These are phyloP conservation scores for Selaginella tamariscina DNA, from an alignment of 75 land plant genomes.

Conservation along the genomic window DNA sequence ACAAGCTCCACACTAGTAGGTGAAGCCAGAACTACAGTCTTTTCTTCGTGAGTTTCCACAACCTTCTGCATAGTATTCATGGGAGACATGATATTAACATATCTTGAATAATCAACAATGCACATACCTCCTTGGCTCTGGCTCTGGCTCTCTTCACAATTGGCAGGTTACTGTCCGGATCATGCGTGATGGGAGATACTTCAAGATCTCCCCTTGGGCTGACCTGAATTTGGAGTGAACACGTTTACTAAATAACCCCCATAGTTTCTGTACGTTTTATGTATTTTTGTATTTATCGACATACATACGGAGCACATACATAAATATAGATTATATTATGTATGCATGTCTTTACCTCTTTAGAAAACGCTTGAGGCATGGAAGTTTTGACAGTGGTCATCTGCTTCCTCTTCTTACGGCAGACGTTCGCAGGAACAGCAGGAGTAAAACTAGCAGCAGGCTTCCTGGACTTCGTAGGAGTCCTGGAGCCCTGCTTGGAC, in stretches of 20 bases:
- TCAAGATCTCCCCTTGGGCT: too few species aligned
- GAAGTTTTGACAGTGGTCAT: not conserved
- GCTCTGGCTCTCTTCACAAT: constrained; percentile 66
- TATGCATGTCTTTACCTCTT: not conserved
- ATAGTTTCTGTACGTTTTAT: too few species aligned
- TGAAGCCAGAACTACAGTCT: not conserved
- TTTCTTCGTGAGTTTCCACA: too few species aligned
- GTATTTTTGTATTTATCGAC: too few species aligned
- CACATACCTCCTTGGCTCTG: constrained; percentile 19
- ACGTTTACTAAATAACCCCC: too few species aligned
- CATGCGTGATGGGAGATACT: not conserved
- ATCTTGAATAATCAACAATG: too few species aligned
- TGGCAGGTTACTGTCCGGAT: constrained; percentile 32
- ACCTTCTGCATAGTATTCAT: too few species aligned
- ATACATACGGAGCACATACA: too few species aligned
- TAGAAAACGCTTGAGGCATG: not conserved
- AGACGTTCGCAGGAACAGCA: not conserved
- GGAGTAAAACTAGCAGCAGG: not conserved
- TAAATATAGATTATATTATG: too few species aligned
- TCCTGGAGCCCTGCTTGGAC: too few species aligned
- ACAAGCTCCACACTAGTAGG: not conserved
- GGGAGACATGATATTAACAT: too few species aligned
- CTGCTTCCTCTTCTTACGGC: not conserved
- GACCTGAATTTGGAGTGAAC: too few species aligned
- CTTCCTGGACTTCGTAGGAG: not conserved